Evolutionary conservation across 306 rosid species (phyloP).

Genomic region (Quercus glauca): DNA sequence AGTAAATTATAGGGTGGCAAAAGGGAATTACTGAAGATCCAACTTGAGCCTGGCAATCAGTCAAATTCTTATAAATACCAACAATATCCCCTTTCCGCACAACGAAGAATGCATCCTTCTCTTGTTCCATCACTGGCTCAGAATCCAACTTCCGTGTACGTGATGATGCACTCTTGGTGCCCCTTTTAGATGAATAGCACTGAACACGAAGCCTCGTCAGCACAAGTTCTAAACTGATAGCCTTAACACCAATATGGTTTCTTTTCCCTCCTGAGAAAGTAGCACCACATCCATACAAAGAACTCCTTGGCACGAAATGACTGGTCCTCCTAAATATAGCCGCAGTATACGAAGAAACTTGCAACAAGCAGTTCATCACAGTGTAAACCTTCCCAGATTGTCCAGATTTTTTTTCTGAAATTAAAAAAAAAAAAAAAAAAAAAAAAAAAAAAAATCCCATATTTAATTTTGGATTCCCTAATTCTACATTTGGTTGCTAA

Average conservation of each 20-base stretch:
- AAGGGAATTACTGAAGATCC: slow-evolving; percentile 70
- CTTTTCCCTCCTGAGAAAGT: slow-evolving; percentile 33
- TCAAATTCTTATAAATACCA: slow-evolving; percentile 63
- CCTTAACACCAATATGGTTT: slow-evolving; percentile 12
- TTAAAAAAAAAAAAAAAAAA: neutral
- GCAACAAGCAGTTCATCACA: slow-evolving; percentile 64
- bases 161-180: slow-evolving; percentile 33
- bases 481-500: too few species aligned
- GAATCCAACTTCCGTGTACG: slow-evolving; percentile 29
- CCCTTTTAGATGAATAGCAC: slow-evolving; percentile 54
- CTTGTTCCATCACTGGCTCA: slow-evolving; percentile 45
- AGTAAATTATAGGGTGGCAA: neutral
- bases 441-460: neutral
- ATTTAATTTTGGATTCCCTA: too few species aligned
- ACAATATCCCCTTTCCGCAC: slow-evolving; percentile 86
- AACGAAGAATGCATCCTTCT: slow-evolving; percentile 64
- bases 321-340: slow-evolving; percentile 38
- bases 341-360: slow-evolving; percentile 46
- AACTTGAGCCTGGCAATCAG: slow-evolving; percentile 81
- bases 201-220: slow-evolving; percentile 32
- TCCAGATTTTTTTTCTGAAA: neutral
- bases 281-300: slow-evolving; percentile 23
- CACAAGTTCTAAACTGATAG: slow-evolving; percentile 26
- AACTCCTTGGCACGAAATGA: slow-evolving; percentile 21
- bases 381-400: slow-evolving; percentile 2